phyloP scores from a whole-genome alignment of 768 basidiomycete genomes.

The Russula earlei region DNA sequence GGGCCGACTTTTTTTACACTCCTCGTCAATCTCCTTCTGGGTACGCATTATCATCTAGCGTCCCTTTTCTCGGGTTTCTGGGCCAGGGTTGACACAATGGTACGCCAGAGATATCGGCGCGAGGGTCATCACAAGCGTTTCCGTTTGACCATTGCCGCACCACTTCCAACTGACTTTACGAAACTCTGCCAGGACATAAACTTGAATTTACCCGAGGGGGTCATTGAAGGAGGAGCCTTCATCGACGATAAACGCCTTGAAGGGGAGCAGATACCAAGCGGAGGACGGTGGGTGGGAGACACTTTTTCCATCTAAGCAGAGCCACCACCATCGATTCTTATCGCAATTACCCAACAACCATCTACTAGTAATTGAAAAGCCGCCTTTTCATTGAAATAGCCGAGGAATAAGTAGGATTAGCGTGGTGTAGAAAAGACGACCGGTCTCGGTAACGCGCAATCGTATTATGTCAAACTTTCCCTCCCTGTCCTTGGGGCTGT shows the following conservation, averaged over 20 bases:
- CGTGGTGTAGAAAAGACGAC: conserved; percentile 1
- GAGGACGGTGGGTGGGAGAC: conserved; percentile 12
- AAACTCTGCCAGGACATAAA: conserved; percentile 11
- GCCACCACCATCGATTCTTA: neutral
- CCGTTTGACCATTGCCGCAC: conserved; percentile 15
- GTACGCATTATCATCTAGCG: neutral
- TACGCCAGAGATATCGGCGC: conserved; percentile 15
- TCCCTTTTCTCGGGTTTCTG: neutral
- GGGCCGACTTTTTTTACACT: conserved; percentile 18
- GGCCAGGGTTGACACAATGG: neutral
- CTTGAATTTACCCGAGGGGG: neutral
- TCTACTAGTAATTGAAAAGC: neutral
- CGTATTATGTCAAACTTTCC: neutral
- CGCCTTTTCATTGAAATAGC: conserved; percentile 6
- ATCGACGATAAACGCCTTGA: conserved; percentile 6
- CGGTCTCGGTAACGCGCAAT: neutral
- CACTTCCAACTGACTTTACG: conserved; percentile 16
- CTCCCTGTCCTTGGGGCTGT: conserved; percentile 3
- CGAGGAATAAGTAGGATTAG: conserved; percentile 12
- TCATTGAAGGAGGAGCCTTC: conserved; percentile 8
- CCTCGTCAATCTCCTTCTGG: conserved; percentile 16
- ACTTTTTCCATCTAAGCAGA: neutral
- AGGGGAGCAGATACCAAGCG: neutral
- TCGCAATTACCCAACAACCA: neutral
- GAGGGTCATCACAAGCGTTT: conserved; percentile 13